Evolutionary conservation across 192 early-diverging fungal genomes (phyloP).

Genomic region (Helicostylum pulchrum): DNA sequence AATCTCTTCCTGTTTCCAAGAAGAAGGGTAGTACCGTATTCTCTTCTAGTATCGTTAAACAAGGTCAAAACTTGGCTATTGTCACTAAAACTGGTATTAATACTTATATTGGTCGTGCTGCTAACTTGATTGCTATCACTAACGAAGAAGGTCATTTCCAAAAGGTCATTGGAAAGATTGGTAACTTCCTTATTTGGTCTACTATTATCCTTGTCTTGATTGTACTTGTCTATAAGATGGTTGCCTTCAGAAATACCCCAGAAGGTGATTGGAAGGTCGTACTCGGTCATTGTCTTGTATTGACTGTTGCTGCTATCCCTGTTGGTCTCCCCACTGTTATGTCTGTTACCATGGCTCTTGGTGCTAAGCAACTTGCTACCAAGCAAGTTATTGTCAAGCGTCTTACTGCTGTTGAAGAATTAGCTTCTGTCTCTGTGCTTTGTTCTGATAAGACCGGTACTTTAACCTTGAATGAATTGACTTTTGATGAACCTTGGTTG

Average conservation of each 20-base stretch:
- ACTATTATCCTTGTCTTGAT: conserved; percentile 69
- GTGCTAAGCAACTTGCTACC: conserved; percentile 80
- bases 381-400: conserved; percentile 93
- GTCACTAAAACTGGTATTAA: conserved; percentile 86
- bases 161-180: conserved; percentile 89
- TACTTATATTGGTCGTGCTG: conserved; percentile 89
- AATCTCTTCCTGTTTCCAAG: conserved; percentile 84
- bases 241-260: conserved; percentile 39
- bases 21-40: conserved; percentile 76
- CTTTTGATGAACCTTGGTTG: conserved; percentile 84
- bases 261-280: conserved; percentile 45
- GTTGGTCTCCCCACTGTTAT: conserved; percentile 91
- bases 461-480: conserved; percentile 85
- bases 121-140: conserved; percentile 83
- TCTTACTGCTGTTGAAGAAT: conserved; percentile 89
- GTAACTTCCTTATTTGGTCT: conserved; percentile 86
- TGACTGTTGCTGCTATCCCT: conserved; percentile 90
- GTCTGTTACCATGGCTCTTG: conserved; percentile 94
- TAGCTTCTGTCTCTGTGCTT: conserved; percentile 84
- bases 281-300: conserved; percentile 69
- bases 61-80: conserved; percentile 86
- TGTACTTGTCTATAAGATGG: conserved; percentile 66
- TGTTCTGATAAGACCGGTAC: conserved; percentile 90
- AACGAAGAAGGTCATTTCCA: conserved; percentile 91
- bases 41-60: conserved; percentile 88